Percentiles rank a stretch among this genome's conserved stretches.
These are phyloP conservation scores for Arthrobotrys megalospora DNA, from an alignment of 2,329 filamentous ascomycete species.

Conservation along the genomic window DNA sequence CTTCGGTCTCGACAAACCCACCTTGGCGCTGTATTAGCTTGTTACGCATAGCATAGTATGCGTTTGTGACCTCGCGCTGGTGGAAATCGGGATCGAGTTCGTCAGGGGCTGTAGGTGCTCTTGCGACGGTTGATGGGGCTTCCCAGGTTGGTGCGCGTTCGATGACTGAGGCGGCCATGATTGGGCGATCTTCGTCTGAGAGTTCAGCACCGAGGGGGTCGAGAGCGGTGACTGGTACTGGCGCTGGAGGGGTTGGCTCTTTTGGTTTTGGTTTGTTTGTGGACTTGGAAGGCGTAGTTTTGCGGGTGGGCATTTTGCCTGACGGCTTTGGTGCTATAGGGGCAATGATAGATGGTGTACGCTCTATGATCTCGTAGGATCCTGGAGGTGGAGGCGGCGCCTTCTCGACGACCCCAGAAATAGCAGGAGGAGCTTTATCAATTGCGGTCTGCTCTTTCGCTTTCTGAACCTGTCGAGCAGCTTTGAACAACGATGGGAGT, in stretches of 20 bases:
- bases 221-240: slow-evolving; percentile 5
- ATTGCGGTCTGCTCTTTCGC: slow-evolving; percentile 42
- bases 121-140: slow-evolving; percentile 69
- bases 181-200: slow-evolving; percentile 59
- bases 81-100: slow-evolving; percentile 81
- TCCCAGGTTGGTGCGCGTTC: slow-evolving; percentile 57
- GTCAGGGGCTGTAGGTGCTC: slow-evolving; percentile 72
- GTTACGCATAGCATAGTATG: slow-evolving; percentile 87
- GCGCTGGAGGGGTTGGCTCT: neutral
- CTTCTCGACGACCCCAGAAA: slow-evolving; percentile 10
- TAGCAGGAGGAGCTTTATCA: slow-evolving; percentile 30
- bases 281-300: slow-evolving; percentile 30
- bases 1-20: slow-evolving; percentile 82
- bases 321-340: slow-evolving; percentile 40
- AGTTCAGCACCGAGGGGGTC: slow-evolving; percentile 47
- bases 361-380: slow-evolving; percentile 54
- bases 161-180: slow-evolving; percentile 55
- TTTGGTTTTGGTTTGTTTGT: slow-evolving; percentile 29
- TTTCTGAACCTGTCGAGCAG: slow-evolving; percentile 53
- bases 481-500: slow-evolving; percentile 51
- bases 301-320: slow-evolving; percentile 33
- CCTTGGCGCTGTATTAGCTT: slow-evolving; percentile 85
- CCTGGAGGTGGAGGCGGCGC: slow-evolving; percentile 14
- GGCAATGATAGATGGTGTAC: slow-evolving; percentile 7
- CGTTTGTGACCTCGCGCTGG: slow-evolving; percentile 82